A percentile compares a stretch with the other conserved stretches of the same genome.
Conservation (phyloP, 2,329 filamentous ascomycete species). For the Thelonectria olida region DNA sequence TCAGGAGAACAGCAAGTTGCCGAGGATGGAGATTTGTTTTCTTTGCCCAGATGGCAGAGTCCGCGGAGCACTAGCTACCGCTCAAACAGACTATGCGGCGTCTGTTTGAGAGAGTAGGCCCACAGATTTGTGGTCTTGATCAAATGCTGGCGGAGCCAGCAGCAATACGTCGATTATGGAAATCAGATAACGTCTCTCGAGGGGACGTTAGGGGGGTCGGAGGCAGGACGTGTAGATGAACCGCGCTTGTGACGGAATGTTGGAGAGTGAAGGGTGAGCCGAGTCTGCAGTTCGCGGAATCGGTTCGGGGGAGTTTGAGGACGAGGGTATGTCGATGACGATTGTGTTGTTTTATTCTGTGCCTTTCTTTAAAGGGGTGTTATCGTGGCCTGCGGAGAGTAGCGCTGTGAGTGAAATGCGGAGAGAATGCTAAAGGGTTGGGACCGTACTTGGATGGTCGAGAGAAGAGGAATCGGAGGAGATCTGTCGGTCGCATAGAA, state of each 20-base stretch:
- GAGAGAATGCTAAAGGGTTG: neutral
- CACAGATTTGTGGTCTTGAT: conserved; percentile 73
- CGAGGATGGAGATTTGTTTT: conserved; percentile 18
- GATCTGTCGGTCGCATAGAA: conserved; percentile 92
- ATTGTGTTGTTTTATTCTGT: conserved; percentile 36
- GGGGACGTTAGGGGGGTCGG: conserved; percentile 91
- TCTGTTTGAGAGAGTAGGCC: conserved; percentile 98
- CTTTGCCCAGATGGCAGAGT: conserved; percentile 57
- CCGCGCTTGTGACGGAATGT: conserved; percentile 86
- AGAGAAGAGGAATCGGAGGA: conserved; percentile 89
- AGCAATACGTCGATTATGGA: conserved; percentile 61
- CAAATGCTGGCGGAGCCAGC: conserved; percentile 90
- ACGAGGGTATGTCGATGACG: conserved; percentile 23
- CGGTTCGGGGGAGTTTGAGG: conserved; percentile 19
- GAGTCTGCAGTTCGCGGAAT: conserved; percentile 41
- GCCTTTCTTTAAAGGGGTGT: conserved; percentile 60
- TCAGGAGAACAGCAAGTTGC: conserved; percentile 1
- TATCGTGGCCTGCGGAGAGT: conserved; percentile 63
- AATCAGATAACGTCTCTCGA: conserved; percentile 67
- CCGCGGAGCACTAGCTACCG: conserved; percentile 96
- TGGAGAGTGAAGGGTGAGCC: conserved; percentile 65
- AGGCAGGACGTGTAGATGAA: conserved; percentile 84
- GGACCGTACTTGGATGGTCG: conserved; percentile 85
- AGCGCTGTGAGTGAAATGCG: conserved; percentile 1
- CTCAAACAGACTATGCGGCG: conserved; percentile 96